Base-by-base conservation (phyloP, 306 rosid genomes). In the Vigna hirtella region DNA sequence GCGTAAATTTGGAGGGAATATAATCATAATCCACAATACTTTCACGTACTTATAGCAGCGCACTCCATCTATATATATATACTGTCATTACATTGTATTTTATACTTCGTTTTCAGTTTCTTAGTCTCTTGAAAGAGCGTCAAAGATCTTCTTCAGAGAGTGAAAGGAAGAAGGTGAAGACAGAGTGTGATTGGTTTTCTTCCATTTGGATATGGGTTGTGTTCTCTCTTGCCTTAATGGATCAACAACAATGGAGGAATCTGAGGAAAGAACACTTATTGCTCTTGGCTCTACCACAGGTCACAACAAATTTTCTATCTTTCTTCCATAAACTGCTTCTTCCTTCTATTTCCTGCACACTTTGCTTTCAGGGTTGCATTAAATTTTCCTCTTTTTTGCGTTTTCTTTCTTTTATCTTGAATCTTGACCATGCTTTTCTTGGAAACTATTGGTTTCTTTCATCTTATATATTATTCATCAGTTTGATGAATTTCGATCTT, bases 131-230 rank as follows among this genome's bases (percentile, higher is more conserved):
- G 56, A 70, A 89, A 85, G 87, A 76, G 61, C 78, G 77, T 68
- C 69, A 78, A 75, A 65, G 84, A 87, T 45, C 1, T 45, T 45
- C 50, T 45, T 12, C 16, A 45, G 50, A 30, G 34, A 30, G 5
- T 30, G 34, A 30, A 30, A 30, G 34, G 34, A 30, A 30, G 34
- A 30, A 30, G 34, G 34, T 28, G 4, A 28, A 28, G 30, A 28
- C 30, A 28, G 30, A 28, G 30, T 26, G 85, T 72, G 88, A 49
- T 59, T 84, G 4, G 17, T 51, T 89, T 86, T 77, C 77, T 72
- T 89, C 72, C 77, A 42, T 81, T 68, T 87, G 86, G 88, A 89
- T 79, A 91, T 91, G 97, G 95, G 97, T 88, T 85, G 90, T 83
- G 89, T 95, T 82, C 85, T 91, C 73, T 93, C 93, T 77, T 91